phyloP scores from a whole-genome alignment of 2,329 filamentous ascomycete species.

The Aschersonia sp. region DNA sequence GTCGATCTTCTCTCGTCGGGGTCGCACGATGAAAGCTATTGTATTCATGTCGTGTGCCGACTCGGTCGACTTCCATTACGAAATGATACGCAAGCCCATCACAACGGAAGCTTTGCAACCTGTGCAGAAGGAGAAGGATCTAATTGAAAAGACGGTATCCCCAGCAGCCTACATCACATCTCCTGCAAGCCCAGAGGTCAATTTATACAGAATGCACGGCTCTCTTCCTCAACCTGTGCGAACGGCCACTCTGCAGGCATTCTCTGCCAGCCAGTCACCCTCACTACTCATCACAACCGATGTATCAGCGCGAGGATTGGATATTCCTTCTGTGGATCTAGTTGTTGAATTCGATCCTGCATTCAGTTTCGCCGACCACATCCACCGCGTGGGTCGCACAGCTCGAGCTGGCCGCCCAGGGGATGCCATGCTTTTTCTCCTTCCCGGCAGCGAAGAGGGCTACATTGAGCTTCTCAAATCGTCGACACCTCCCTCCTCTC shows the following conservation, averaged over 20 bases:
- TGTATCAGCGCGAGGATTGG: conserved; percentile 86
- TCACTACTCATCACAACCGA: conserved; percentile 87
- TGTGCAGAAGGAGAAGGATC: conserved; percentile 16
- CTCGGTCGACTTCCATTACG: conserved; percentile 92
- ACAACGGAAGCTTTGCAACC: conserved; percentile 12
- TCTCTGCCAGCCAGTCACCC: conserved; percentile 58
- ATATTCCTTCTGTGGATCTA: conserved; percentile 87
- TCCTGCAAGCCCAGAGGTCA: conserved; percentile 56
- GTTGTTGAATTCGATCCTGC: conserved; percentile 95
- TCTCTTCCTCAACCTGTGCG: conserved; percentile 79
- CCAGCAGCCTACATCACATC: conserved; percentile 60
- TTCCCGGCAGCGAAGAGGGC: conserved; percentile 82
- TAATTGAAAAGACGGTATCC: conserved; percentile 46
- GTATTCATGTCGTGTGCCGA: conserved; percentile 96
- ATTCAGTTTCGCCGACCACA: conserved; percentile 83
- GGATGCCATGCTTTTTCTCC: conserved; percentile 75
- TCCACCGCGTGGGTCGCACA: conserved; percentile 89
- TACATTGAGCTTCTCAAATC: conserved; percentile 62
- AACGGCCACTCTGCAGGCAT: conserved; percentile 72
- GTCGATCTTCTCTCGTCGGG: conserved; percentile 74
- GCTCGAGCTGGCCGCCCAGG: conserved; percentile 84
- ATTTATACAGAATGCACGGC: conserved; percentile 77
- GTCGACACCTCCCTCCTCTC: conserved; percentile 30
- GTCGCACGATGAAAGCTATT: conserved; percentile 91
- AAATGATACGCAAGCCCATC: conserved; percentile 47